Evolutionary conservation across 2,329 filamentous ascomycete genomes (phyloP), one percentile per base, ranked within the genome.

Genomic region (Colletotrichum higginsianum): DNA sequence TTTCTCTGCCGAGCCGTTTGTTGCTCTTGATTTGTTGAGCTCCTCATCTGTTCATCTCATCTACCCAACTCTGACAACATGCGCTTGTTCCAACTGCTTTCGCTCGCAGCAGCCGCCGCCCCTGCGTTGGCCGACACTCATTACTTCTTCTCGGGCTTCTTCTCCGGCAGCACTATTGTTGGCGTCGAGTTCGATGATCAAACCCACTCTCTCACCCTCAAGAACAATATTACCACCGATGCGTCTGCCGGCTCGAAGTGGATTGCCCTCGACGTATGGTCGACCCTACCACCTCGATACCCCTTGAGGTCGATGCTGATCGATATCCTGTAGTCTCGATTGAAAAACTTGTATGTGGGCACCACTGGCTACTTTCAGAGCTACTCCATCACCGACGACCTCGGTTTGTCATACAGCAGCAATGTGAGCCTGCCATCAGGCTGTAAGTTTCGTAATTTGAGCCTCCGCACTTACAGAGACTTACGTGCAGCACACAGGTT

Each of bases 131-230:
- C 66, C 44, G 52, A 68, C 35, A 68, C 26, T 58, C 60, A 68
- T 44, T 68, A 68, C 60, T 64, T 68, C 42, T 68, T 64, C 18
- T 68, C 66, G 23, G 60, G 66, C 8, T 68, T 68, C 58, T 68
- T 68, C 44, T 63, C 66, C 3, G 60, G 58, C 40, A 68, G 38
- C 52, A 63, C 42, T 16, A 64, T 68, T 16, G 60, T 68, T 7
- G 52, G 66, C 15, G 66, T 77, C n/a, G 73, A 76, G 49, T 78
- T 77, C 23, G 75, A 77, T 42, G 76, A 78, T 57, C 58, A 67
- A 40, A 66, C 74, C 2, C 72, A 74, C 5, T 66, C 74, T 18
- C 74, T 78, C 16, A 75, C 73, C 6, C 61, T 77, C 42, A 73
- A 71, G 15, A 75, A 75, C 26, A 77, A 75, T 57, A 75, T 74